Evolutionary conservation across 805 yeast species (phyloP), one percentile per base, ranked within the genome.

Genomic region (Spathaspora sp.): DNA sequence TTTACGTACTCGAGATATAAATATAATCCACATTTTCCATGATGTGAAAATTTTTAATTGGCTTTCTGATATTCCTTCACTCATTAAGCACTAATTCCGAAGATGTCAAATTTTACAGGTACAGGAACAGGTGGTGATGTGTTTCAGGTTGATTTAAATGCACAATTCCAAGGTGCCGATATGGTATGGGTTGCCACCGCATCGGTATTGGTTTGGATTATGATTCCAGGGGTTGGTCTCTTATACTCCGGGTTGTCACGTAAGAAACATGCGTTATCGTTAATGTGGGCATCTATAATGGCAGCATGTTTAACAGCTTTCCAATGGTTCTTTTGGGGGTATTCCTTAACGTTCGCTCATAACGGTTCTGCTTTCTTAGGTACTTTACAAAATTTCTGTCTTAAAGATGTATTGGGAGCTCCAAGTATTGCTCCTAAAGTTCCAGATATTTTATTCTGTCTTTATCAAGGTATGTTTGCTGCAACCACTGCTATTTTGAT

Each of bases 291-390:
- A 20, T 86, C 97, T 6, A 73, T 94, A 65, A 91, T 90, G 88
- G 90, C 96, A 18, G 84, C 83, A 18, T 85, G 94, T 59, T 75
- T 93, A 31, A 83, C 91, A 7, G 72, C 87, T 1, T 90, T 94
- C 81, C 97, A 94, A 69, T 93, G 99, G 98, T 94, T 91, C 72
- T 92, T 91, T 76, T 91, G 97, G 97, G 99, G 98, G 56, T 93
- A 88, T 71, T 89, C 97, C 12, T 78, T 94, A 52, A 86, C 90
- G 17, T 93, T 93, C 67, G 78, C 93, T 23, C 89, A 86, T 65
- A 72, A 77, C 52, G 75, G 80, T 51, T 80, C 82, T 46, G 67
- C 69, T 40, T 87, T 91, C 70, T 76, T 90, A 58, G 99, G 99
- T 51, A 81, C 89, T 54, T 75, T 93, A 66, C 80, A 80, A 61